Base-by-base conservation (phyloP, 129 eudicot species). In the Erigeron canadensis region DNA sequence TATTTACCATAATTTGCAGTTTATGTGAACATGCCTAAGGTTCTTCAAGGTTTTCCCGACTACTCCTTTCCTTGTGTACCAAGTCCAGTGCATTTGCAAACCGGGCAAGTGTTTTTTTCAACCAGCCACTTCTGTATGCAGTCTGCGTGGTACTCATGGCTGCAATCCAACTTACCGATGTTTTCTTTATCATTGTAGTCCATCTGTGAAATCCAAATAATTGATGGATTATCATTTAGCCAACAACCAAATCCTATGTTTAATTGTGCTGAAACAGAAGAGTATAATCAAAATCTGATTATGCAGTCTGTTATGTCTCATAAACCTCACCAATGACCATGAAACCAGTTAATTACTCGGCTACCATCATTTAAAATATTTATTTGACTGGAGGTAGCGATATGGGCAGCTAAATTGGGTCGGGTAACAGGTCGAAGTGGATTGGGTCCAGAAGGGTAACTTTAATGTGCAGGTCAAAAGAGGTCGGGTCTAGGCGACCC, bases 71-170 rank as follows among this genome's bases (percentile, higher is more conserved):
- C 60, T 53, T 63, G 77, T 77, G 84, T 21, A 28, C 71, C 44
- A 81, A 93, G 83, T 12, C 88, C 98, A 1, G 86, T 74, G 46
- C 90, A 76, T 86, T 90, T 94, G 90, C 99, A 94, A 28, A 94
- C 82, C 15, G 99, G 97, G 76, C 97, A 94, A 40, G 80, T 83
- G 78, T 94, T 94, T 75, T 90, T 94, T 65, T 83, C 78, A n/a
- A 84, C 76, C 61, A 94, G 81, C 99, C 99, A 94, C 56, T 85
- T 84, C 58, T 89, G 85, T 63, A 90, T 76, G 81, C 99, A 94
- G 5, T 83, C 96, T 28, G 80, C 81, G 77, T 90, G 99, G 64
- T 90, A 94, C 74, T 88, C 91, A 34, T 94, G 99, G 40, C 88
- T 85, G 71, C 99, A 94, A 12, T 94, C 87, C 47, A 94, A 78